phyloP scores from a whole-genome alignment of 108 stramenopile genomes.

The Aurantiochytrium sp. region DNA sequence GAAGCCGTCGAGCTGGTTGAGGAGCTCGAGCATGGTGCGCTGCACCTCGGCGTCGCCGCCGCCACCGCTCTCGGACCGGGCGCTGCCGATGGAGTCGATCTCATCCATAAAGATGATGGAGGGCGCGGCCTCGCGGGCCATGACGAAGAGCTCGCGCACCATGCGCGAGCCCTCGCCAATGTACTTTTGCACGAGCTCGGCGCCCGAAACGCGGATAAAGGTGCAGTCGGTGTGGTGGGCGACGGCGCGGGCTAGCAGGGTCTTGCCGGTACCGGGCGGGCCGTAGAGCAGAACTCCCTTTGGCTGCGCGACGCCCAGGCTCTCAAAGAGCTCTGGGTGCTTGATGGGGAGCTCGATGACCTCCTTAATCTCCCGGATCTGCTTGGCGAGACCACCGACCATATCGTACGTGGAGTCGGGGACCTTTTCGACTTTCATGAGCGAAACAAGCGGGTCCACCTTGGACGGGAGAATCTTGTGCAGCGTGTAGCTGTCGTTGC shows the following conservation, averaged over 20 bases:
- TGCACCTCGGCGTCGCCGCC: conserved; percentile 97
- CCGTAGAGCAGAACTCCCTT: conserved; percentile 98
- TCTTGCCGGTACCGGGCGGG: conserved; percentile 99
- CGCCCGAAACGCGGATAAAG: conserved; percentile 97
- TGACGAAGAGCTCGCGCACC: conserved; percentile 99
- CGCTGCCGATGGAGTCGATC: conserved; percentile 92
- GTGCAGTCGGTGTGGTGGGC: conserved; percentile 99
- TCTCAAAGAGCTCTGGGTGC: conserved; percentile 98
- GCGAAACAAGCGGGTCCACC: conserved; percentile 93
- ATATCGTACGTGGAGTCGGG: conserved; percentile 99
- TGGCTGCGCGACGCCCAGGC: conserved; percentile 93
- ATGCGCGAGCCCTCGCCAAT: conserved; percentile 99
- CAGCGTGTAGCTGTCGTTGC: conserved; percentile 94
- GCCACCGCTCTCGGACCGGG: conserved; percentile 74
- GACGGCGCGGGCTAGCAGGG: conserved; percentile 94
- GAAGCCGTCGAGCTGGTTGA: conserved; percentile 98
- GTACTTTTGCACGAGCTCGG: conserved; percentile 99
- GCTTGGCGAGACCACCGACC: conserved; percentile 98
- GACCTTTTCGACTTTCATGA: conserved; percentile 99
- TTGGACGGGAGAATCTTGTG: conserved; percentile 99
- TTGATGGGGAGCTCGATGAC: conserved; percentile 99
- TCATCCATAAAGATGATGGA: conserved; percentile 99
- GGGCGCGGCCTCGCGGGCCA: conserved; percentile 97
- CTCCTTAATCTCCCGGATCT: conserved; percentile 99
- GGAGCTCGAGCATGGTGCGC: conserved; percentile 96